These are phyloP conservation scores for Moricandia moricandioides DNA, from an alignment of 345 rosid species.

Conservation along the genomic window DNA sequence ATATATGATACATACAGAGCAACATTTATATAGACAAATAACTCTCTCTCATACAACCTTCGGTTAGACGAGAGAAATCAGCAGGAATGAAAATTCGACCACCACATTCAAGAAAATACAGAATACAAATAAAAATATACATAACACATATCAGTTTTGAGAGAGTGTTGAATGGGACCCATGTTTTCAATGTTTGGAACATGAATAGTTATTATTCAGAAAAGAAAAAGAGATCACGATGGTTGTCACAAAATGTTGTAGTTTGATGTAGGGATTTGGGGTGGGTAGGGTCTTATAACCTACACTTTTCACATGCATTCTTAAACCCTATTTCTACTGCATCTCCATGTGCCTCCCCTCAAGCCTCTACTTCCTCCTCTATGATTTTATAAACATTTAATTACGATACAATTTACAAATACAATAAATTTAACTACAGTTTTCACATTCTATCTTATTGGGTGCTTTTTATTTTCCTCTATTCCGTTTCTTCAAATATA, in stretches of 20 bases:
- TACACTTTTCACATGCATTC: slow-evolving; percentile 39
- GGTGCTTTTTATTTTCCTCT: neutral
- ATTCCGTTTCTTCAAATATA: neutral
- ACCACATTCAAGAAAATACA: neutral
- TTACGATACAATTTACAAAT: neutral
- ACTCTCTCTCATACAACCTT: neutral
- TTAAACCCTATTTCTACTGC: slow-evolving; percentile 42
- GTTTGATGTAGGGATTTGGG: slow-evolving; percentile 30
- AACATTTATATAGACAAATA: neutral
- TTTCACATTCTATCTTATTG: neutral
- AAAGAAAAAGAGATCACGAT: slow-evolving; percentile 34
- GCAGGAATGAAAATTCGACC: neutral
- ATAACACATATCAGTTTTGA: slow-evolving; percentile 14
- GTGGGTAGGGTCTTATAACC: slow-evolving; percentile 35
- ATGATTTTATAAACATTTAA: neutral
- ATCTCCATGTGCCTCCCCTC: slow-evolving; percentile 42
- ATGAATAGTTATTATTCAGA: slow-evolving; percentile 31
- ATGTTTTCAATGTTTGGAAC: slow-evolving; percentile 27
- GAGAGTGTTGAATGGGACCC: slow-evolving; percentile 23
- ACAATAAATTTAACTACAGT: neutral
- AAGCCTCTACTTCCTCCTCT: slow-evolving; percentile 24
- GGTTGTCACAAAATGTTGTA: slow-evolving; percentile 39
- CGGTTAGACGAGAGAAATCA: neutral
- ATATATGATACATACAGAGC: neutral
- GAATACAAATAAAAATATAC: neutral